These are phyloP conservation scores for Xylariaceae sp. DNA, from an alignment of 2,329 filamentous ascomycete species.

Conservation along the genomic window DNA sequence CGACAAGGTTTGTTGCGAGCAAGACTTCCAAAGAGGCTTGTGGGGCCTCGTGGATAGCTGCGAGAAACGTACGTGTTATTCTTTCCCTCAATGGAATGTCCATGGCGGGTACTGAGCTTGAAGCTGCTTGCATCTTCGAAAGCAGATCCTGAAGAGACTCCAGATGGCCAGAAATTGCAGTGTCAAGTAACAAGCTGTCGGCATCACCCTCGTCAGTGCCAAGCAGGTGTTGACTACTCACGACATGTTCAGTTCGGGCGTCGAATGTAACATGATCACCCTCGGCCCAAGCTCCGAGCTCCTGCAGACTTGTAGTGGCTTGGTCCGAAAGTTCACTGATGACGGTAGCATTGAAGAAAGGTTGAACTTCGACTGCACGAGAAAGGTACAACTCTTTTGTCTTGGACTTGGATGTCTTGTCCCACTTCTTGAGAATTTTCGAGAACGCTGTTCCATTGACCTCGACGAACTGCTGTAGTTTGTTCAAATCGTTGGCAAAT, in stretches of 20 bases:
- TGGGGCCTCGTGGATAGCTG: conserved; percentile 81
- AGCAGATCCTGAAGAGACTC: conserved; percentile 77
- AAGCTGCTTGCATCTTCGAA: conserved; percentile 59
- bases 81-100: conserved; percentile 63
- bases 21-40: conserved; percentile 71
- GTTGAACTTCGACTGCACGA: conserved; percentile 92
- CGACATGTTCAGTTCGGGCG: conserved; percentile 54
- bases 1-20: conserved; percentile 75
- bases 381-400: conserved; percentile 97
- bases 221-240: conserved; percentile 61
- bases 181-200: conserved; percentile 83
- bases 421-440: conserved; percentile 99
- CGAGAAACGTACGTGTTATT: conserved; percentile 84
- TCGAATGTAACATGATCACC: conserved; percentile 89
- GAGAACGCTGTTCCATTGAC: conserved; percentile 97
- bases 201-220: conserved; percentile 85
- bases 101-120: conserved; percentile 44
- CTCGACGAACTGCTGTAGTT: conserved; percentile 97
- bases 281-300: conserved; percentile 94
- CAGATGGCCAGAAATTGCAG: conserved; percentile 76
- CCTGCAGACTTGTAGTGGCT: conserved; percentile 91
- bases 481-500: conserved; percentile 94
- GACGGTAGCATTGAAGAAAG: conserved; percentile 95
- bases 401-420: conserved; percentile 98
- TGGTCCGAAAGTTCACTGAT: conserved; percentile 96